A percentile compares a stretch with the other conserved stretches of the same genome.
These are phyloP conservation scores for Debaryomyces coudertii DNA, from an alignment of 1,139 yeast species.

Conservation along the genomic window DNA sequence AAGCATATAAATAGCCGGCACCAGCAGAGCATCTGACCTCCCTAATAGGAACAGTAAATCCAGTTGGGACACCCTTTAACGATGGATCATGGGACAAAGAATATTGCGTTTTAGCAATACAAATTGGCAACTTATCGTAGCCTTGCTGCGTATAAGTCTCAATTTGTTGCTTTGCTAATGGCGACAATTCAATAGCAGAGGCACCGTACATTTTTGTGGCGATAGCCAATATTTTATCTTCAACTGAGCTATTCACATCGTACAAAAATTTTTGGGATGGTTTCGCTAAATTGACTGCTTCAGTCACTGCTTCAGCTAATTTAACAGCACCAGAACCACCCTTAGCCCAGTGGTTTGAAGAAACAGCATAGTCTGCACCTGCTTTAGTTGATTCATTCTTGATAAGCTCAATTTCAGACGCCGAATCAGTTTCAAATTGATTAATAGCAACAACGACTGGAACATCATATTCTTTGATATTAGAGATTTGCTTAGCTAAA, in stretches of 20 bases:
- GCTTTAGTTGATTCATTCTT: slow-evolving; percentile 66
- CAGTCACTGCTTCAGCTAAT: slow-evolving; percentile 69
- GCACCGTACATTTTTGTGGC: slow-evolving; percentile 82
- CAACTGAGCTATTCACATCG: slow-evolving; percentile 62
- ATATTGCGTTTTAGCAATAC: slow-evolving; percentile 84
- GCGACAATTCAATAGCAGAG: slow-evolving; percentile 63
- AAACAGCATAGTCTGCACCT: slow-evolving; percentile 76
- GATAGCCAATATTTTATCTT: slow-evolving; percentile 63
- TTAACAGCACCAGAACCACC: slow-evolving; percentile 78
- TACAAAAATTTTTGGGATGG: slow-evolving; percentile 57
- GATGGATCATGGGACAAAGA: slow-evolving; percentile 79
- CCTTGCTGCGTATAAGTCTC: slow-evolving; percentile 71
- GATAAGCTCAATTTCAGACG: slow-evolving; percentile 66
- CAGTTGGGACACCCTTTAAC: slow-evolving; percentile 82
- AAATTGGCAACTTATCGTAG: slow-evolving; percentile 72
- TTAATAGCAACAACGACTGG: slow-evolving; percentile 83
- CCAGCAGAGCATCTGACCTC: slow-evolving; percentile 82
- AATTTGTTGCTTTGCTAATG: slow-evolving; percentile 67
- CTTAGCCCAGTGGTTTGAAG: slow-evolving; percentile 78
- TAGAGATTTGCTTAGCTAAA: slow-evolving; percentile 73
- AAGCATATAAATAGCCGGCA: slow-evolving; percentile 80
- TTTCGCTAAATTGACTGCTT: slow-evolving; percentile 48
- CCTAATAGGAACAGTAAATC: slow-evolving; percentile 76
- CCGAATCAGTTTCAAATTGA: slow-evolving; percentile 71
- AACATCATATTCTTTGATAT: slow-evolving; percentile 69